Conservation (phyloP, 148 eudicot species). For the Euryodendron excelsum region DNA sequence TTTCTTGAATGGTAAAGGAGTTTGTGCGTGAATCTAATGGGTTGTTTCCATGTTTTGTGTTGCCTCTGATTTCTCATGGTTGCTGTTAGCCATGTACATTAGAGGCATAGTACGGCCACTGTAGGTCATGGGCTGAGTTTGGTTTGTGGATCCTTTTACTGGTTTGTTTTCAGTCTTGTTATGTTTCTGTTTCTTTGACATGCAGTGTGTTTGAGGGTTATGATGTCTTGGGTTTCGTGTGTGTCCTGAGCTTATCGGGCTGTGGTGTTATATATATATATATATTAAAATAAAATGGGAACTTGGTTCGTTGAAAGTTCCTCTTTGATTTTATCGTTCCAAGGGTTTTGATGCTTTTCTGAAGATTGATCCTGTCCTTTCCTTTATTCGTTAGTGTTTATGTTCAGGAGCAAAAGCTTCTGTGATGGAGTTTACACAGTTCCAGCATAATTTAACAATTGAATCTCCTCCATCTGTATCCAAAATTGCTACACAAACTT, state of each 20-base stretch:
- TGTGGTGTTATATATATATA: neutral
- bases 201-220: neutral
- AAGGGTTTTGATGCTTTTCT: neutral
- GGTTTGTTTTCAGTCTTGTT: neutral
- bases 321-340: neutral
- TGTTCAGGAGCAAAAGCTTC: no score
- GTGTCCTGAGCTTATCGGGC: neutral
- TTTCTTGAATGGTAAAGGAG: conserved; percentile 30
- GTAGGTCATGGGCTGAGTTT: no score
- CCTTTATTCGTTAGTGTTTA: no score
- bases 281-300: neutral
- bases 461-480: no score
- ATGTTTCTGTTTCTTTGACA: neutral
- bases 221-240: neutral
- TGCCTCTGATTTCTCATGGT: neutral
- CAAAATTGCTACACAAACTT: no score
- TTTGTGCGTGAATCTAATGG: conserved; percentile 79
- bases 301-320: neutral
- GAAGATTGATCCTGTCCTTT: neutral
- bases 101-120: no score
- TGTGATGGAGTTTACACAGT: no score
- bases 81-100: no score
- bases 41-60: neutral
- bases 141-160: no score
- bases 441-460: no score